These are phyloP conservation scores for Gynandropsis gynandra DNA, from an alignment of 345 rosid genomes.

Conservation along the genomic window DNA sequence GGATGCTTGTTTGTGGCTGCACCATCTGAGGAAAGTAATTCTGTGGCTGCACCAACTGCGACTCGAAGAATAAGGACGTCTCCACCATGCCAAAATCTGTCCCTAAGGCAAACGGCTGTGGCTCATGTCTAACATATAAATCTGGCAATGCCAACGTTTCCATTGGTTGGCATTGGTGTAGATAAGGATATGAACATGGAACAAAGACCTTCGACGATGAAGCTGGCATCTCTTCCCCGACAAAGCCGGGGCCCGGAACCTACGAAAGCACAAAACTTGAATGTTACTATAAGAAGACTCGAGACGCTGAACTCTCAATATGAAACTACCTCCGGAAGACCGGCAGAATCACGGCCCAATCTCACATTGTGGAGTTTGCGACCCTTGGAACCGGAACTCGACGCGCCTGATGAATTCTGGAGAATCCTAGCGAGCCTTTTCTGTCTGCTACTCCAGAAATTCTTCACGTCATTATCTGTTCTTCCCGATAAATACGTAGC, in stretches of 20 bases:
- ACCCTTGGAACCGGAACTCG: conserved; percentile 24
- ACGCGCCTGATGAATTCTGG: conserved; percentile 38
- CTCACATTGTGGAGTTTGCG: conserved; percentile 16
- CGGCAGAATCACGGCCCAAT: conserved; percentile 5
- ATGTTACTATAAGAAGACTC: neutral
- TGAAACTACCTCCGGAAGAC: conserved; percentile 10
- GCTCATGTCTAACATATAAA: conserved; percentile 22
- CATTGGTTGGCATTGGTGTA: conserved; percentile 18
- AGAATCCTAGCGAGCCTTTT: conserved; percentile 74
- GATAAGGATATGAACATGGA: conserved; percentile 25
- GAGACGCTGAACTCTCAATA: neutral
- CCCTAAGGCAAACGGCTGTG: conserved; percentile 28
- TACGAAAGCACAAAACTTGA: neutral
- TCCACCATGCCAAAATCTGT: conserved; percentile 19
- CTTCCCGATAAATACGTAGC: conserved; percentile 80
- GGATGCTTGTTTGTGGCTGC: conserved; percentile 30
- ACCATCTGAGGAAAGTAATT: no score
- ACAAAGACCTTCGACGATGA: conserved; percentile 24
- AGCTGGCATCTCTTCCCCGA: conserved; percentile 33
- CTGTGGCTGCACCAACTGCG: conserved; percentile 30
- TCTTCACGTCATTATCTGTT: conserved; percentile 92
- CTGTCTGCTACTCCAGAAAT: conserved; percentile 92
- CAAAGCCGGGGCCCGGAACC: conserved; percentile 31
- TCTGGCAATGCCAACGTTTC: conserved; percentile 30
- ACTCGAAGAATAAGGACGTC: conserved; percentile 19